These are phyloP conservation scores for Filobasidium wieringae DNA, from an alignment of 768 basidiomycete genomes.

Conservation along the genomic window DNA sequence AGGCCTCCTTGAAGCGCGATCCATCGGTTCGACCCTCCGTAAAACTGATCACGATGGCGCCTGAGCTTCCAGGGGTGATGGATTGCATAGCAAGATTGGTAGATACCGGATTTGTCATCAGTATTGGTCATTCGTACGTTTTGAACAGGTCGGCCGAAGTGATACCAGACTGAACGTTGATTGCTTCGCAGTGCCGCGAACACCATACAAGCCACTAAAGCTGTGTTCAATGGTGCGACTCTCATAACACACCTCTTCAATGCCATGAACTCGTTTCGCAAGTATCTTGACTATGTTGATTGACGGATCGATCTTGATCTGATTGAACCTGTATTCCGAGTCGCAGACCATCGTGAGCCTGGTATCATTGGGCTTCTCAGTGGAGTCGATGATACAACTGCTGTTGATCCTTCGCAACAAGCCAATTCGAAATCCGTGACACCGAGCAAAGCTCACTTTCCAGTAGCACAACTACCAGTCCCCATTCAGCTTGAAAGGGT, in stretches of 20 bases:
- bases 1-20: constrained; percentile 6
- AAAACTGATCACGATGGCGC: constrained; percentile 73
- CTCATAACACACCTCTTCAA: constrained; percentile 89
- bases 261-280: constrained; percentile 60
- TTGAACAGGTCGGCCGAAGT: background rate
- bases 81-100: constrained; percentile 51
- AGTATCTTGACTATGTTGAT: background rate
- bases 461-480: no score
- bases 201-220: constrained; percentile 58
- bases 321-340: no score
- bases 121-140: constrained; percentile 74
- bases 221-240: constrained; percentile 61
- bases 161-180: background rate
- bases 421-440: no score
- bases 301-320: background rate
- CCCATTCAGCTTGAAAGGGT: no score
- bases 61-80: constrained; percentile 75
- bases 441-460: no score
- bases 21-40: constrained; percentile 40
- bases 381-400: no score
- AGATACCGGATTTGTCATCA: constrained; percentile 60
- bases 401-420: no score
- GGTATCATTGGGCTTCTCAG: constrained; percentile 82
- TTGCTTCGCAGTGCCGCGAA: constrained; percentile 51
- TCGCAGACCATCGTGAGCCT: constrained; percentile 65